phyloP scores from a whole-genome alignment of 768 basidiomycete species.

The Xerocomus potaroensis region DNA sequence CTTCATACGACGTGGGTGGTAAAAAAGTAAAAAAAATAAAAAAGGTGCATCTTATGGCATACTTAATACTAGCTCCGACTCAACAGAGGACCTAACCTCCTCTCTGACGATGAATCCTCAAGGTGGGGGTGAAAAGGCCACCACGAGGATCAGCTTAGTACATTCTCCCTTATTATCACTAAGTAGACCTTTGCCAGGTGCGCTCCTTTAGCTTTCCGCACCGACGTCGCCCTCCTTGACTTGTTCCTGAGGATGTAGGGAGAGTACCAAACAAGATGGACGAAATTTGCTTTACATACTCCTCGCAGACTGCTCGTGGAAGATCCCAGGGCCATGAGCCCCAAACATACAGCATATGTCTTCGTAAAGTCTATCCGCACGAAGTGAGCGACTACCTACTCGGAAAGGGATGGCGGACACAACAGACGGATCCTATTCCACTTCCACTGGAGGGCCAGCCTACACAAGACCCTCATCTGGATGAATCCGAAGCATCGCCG shows the following conservation, averaged over 20 bases:
- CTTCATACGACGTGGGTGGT: slow-evolving; percentile 57
- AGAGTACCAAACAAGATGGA: slow-evolving; percentile 56
- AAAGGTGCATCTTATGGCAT: slow-evolving; percentile 17
- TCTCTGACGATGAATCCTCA: slow-evolving; percentile 17
- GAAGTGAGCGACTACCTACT: slow-evolving; percentile 54
- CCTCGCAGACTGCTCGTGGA: slow-evolving; percentile 53
- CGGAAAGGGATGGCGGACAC: slow-evolving; percentile 33
- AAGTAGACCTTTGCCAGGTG: slow-evolving; percentile 21
- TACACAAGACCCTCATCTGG: slow-evolving; percentile 21
- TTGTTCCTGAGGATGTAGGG: slow-evolving; percentile 31
- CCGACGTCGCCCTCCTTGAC: neutral
- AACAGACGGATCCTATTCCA: slow-evolving; percentile 52
- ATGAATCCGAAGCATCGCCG: slow-evolving; percentile 12
- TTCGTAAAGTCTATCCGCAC: slow-evolving; percentile 64
- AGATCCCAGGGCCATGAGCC: slow-evolving; percentile 49
- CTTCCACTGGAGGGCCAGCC: slow-evolving; percentile 65
- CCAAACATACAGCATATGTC: slow-evolving; percentile 53
- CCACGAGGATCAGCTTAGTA: slow-evolving; percentile 18
- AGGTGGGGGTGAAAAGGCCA: slow-evolving; percentile 8
- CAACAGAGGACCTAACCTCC: neutral
- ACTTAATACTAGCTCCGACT: slow-evolving; percentile 20
- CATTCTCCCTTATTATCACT: slow-evolving; percentile 26
- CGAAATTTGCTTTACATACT: slow-evolving; percentile 63
- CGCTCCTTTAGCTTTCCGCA: neutral
- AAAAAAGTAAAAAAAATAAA: slow-evolving; percentile 17